Evolutionary conservation across 2,329 filamentous ascomycete genomes (phyloP), one percentile per base, ranked within the genome.

Genomic region (Neofusicoccum sp.): DNA sequence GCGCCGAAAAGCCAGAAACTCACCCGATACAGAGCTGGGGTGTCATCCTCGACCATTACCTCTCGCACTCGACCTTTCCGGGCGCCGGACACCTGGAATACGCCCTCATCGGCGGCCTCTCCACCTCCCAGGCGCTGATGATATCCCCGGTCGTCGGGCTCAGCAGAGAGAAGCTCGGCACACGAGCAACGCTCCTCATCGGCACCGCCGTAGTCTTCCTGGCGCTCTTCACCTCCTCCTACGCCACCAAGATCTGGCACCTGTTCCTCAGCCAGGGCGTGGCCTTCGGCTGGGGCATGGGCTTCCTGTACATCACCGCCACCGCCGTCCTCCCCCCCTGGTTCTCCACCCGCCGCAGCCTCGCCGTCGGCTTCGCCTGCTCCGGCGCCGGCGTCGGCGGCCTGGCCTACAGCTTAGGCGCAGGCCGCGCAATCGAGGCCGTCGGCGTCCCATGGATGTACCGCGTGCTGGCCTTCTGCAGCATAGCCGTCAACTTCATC

Each of bases 321-420:
- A 67, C 70, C 6, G 67, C 68, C 0, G 67, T 77, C 6, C 58
- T 75, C 1, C 68, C 73, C 1, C 73, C 76, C 45, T 78, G 76
- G 75, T 78, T 78, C 63, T 57, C 63, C 8, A 69, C 64, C 12
- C 65, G 65, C 16, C 65, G 76, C 4, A 71, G 69, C 40, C 64
- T 78, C 4, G 75, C 74, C 8, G 71, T 69, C 6, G 76, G 75
- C 2, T 67, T 78, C 38, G 65, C 69, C 3, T 63, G 66, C 7
- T 68, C 71, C 4, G 75, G 75, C 0, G 67, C 70, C 3, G 75
- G 75, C 0, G 65, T 72, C 3, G 74, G 75, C 0, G 75, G 74
- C 0, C 47, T 74, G 38, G 48, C 40, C 4, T 61, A 53, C 58
- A 61, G 9, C 63, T 69, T 4, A 71, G 75, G 68, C 3, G 69